A percentile compares a stretch with the other conserved stretches of the same genome.
Evolutionary conservation across 2,329 filamentous ascomycete species (phyloP).

Genomic region (Coniochaeta pulveracea): DNA sequence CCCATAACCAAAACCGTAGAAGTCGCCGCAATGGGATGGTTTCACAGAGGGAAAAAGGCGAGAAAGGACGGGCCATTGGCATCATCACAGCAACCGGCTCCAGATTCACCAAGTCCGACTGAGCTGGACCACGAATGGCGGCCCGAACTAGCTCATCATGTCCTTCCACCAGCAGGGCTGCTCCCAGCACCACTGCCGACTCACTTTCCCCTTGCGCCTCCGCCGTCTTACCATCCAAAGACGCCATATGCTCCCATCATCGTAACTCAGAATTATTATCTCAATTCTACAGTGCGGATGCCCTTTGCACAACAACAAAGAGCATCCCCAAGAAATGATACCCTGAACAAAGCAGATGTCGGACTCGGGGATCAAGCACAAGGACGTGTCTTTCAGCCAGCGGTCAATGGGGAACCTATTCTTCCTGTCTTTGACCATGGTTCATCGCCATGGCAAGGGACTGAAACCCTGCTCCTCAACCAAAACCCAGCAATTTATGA

Average conservation of each 20-base stretch:
- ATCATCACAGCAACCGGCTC: not conserved
- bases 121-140: conserved; percentile 3
- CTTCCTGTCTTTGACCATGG: too few relatives aligned
- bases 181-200: conserved; percentile 15
- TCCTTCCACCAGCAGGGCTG: conserved; percentile 15
- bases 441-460: conserved; percentile 28
- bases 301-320: conserved; percentile 8
- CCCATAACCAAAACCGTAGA: too few relatives aligned
- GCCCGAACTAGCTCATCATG: conserved; percentile 4
- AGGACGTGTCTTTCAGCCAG: too few relatives aligned
- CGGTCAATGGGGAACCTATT: too few relatives aligned
- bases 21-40: conserved; percentile 13
- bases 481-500: conserved; percentile 41
- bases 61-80: conserved; percentile 12
- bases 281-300: conserved; percentile 17
- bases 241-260: conserved; percentile 25
- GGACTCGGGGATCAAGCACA: conserved; percentile 29
- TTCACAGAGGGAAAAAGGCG: conserved; percentile 13
- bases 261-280: conserved; percentile 41
- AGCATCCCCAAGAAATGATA: conserved; percentile 10
- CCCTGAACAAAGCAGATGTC: conserved; percentile 23
- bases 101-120: conserved; percentile 4
- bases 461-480: conserved; percentile 30
- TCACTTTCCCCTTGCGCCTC: conserved; percentile 8
- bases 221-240: conserved; percentile 15